phyloP scores from a whole-genome alignment of 1,284 basidiomycete genomes.

The Leccinum ponderosum region DNA sequence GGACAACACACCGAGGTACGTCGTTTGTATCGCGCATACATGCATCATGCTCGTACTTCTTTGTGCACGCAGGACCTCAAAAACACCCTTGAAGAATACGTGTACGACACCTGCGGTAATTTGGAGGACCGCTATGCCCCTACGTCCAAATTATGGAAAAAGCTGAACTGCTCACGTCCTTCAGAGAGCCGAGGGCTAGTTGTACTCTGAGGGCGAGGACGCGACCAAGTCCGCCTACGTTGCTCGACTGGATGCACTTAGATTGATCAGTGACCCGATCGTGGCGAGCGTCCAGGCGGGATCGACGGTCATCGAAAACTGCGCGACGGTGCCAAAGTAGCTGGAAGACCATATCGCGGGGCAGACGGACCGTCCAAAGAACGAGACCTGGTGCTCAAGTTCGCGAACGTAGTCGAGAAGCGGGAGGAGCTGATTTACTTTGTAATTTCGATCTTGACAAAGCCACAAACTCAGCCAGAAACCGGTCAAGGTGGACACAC shows the following conservation, averaged over 20 bases:
- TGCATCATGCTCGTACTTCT: background rate
- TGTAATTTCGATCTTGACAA: slow-evolving; percentile 80
- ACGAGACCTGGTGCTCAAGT: slow-evolving; percentile 83
- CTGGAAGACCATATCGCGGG: slow-evolving; percentile 85
- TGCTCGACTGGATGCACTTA: slow-evolving; percentile 74
- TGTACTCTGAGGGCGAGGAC: slow-evolving; percentile 94
- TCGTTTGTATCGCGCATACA: slow-evolving; percentile 10
- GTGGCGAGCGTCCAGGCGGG: slow-evolving; percentile 71
- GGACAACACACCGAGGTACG: slow-evolving; percentile 84
- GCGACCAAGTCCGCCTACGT: slow-evolving; percentile 92
- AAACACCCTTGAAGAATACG: slow-evolving; percentile 98
- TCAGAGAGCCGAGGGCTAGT: slow-evolving; percentile 87
- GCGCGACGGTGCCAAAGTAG: slow-evolving; percentile 88
- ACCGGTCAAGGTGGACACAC: slow-evolving; percentile 57
- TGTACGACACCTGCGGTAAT: slow-evolving; percentile 92
- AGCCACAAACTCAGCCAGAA: slow-evolving; percentile 75
- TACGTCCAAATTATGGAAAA: slow-evolving; percentile 72
- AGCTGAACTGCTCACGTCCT: slow-evolving; percentile 69
- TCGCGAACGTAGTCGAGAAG: slow-evolving; percentile 83
- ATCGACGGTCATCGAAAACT: slow-evolving; percentile 79
- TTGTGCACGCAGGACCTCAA: slow-evolving; percentile 75
- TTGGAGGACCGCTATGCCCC: slow-evolving; percentile 83
- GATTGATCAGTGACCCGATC: slow-evolving; percentile 84
- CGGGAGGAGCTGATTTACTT: slow-evolving; percentile 88
- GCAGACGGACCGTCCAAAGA: slow-evolving; percentile 86